These are phyloP conservation scores for Vigna nakashimae DNA, from an alignment of 306 rosid genomes.

Conservation along the genomic window DNA sequence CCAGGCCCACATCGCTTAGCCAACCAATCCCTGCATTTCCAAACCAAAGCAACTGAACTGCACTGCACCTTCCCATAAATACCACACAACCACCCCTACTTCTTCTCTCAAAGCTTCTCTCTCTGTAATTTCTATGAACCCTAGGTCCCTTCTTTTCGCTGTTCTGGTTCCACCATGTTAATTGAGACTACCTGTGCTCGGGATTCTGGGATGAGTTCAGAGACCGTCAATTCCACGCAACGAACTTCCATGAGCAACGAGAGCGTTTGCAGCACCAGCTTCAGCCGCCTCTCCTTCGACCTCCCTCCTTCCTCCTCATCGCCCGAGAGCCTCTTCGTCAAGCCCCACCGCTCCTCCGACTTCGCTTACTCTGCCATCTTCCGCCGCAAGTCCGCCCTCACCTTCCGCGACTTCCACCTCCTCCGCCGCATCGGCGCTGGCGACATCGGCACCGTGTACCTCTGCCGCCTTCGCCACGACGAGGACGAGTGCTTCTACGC, in stretches of 20 bases:
- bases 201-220: slow-evolving; percentile 69
- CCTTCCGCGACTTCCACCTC: slow-evolving; percentile 83
- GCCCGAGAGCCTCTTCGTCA: slow-evolving; percentile 61
- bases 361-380: slow-evolving; percentile 86
- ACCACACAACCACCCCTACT: slow-evolving; percentile 53
- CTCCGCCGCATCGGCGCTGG: slow-evolving; percentile 89
- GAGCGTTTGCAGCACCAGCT: slow-evolving; percentile 79
- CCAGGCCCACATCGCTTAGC: not conserved
- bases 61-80: slow-evolving; percentile 57
- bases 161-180: slow-evolving; percentile 36
- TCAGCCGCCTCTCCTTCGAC: slow-evolving; percentile 90
- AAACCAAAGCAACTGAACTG: no score
- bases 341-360: slow-evolving; percentile 96
- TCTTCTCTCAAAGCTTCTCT: not conserved
- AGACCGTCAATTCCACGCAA: slow-evolving; percentile 53
- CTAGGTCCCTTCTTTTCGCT: not conserved
- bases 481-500: slow-evolving; percentile 61
- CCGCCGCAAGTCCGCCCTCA: slow-evolving; percentile 60
- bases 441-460: slow-evolving; percentile 91
- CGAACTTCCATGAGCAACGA: slow-evolving; percentile 88
- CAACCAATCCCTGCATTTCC: not conserved
- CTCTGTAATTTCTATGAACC: not conserved
- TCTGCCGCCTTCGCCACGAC: slow-evolving; percentile 69
- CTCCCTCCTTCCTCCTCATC: slow-evolving; percentile 49
- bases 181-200: slow-evolving; percentile 51